Evolutionary conservation across 371 early-diverging fungal genomes (phyloP).

Genomic region (Blastocladiella emersonii): DNA sequence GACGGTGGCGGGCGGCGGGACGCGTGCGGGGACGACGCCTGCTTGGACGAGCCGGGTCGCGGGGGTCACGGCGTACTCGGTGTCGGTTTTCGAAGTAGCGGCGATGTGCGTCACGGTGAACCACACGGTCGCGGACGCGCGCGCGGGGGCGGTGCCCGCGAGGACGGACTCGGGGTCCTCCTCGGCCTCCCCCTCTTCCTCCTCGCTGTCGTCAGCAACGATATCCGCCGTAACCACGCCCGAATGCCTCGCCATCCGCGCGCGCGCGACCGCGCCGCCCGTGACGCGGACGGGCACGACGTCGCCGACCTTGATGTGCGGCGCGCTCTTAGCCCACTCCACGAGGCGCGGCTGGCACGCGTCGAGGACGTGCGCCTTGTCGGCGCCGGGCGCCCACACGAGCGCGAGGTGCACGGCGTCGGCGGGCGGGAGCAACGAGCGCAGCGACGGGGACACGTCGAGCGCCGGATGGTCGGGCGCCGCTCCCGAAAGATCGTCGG

Average conservation of each 20-base stretch:
- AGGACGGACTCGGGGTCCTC: background rate
- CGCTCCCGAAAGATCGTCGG: background rate
- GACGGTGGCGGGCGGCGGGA: background rate
- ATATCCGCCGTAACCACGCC: background rate
- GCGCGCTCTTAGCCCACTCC: background rate
- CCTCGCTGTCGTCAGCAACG: background rate
- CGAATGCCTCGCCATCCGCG: background rate
- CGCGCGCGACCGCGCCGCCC: background rate
- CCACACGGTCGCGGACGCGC: background rate
- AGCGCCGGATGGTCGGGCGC: background rate
- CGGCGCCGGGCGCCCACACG: background rate
- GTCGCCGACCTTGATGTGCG: background rate
- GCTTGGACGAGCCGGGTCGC: background rate
- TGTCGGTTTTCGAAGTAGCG: background rate
- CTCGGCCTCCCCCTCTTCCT: background rate
- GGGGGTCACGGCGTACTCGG: background rate
- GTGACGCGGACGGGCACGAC: background rate
- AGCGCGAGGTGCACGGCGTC: background rate
- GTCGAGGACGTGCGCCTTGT: background rate
- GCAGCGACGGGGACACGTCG: background rate
- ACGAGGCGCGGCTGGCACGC: background rate
- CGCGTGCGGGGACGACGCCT: background rate
- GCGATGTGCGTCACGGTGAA: background rate
- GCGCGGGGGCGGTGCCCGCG: background rate
- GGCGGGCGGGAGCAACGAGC: background rate